These are phyloP conservation scores for Allomyces javanicus DNA, from an alignment of 192 early-diverging fungal species.

Conservation along the genomic window DNA sequence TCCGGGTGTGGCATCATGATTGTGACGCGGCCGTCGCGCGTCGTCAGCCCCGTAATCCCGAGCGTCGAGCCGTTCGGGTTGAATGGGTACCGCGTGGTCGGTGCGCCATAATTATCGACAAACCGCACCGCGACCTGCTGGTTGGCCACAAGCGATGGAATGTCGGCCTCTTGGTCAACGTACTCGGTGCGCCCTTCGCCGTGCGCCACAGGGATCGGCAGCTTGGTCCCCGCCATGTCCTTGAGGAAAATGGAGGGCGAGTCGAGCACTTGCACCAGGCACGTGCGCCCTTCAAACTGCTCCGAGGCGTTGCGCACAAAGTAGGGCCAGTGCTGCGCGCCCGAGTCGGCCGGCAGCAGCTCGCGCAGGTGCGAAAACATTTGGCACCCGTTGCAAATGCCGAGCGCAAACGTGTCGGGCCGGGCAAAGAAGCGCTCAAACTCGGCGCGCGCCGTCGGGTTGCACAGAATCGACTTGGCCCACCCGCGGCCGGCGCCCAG, in stretches of 20 bases:
- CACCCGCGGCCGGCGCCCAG: conserved; percentile 96
- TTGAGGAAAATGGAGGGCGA: conserved; percentile 55
- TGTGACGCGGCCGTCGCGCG: conserved; percentile 68
- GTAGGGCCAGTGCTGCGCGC: conserved; percentile 69
- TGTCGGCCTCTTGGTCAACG: conserved; percentile 21
- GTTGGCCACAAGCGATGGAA: conserved; percentile 5
- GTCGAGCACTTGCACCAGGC: conserved; percentile 44
- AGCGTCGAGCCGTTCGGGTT: conserved; percentile 88
- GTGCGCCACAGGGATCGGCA: conserved; percentile 93
- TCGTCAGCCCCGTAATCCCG: conserved; percentile 73
- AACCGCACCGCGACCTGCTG: conserved; percentile 51
- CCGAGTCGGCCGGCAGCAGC: conserved; percentile 50
- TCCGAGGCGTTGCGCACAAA: conserved; percentile 83
- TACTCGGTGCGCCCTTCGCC: conserved; percentile 91
- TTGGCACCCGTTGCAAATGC: conserved; percentile 98
- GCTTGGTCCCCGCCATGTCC: conserved; percentile 70
- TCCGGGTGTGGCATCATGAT: conserved; percentile 99
- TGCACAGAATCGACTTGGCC: conserved; percentile 77
- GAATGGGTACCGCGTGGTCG: conserved; percentile 68
- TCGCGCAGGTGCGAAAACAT: conserved; percentile 73
- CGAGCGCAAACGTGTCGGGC: conserved; percentile 79
- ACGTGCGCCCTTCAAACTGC: conserved; percentile 87
- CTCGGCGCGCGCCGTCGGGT: conserved; percentile 44
- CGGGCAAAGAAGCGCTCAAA: conserved; percentile 66
- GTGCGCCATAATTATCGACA: conserved; percentile 67